These are phyloP conservation scores for Thielaviopsis cerberus DNA, from an alignment of 2,329 filamentous ascomycete species.

Conservation along the genomic window DNA sequence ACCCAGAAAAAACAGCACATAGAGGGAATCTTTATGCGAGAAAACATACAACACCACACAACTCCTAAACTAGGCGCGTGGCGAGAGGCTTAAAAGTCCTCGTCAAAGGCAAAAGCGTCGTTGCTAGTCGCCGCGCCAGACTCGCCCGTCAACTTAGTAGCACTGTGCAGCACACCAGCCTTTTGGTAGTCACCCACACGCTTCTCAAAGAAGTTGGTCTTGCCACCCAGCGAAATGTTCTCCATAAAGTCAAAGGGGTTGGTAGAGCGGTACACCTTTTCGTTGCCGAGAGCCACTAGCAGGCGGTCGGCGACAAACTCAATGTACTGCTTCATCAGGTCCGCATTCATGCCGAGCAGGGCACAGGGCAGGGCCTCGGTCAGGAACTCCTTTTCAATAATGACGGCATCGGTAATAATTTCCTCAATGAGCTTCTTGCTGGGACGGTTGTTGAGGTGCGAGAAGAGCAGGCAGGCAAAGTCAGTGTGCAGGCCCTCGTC, in stretches of 20 bases:
- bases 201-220: conserved; percentile 99
- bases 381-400: conserved; percentile 93
- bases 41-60: conserved; percentile 1
- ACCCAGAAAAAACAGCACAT: conserved; percentile 11
- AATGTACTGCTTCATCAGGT: conserved; percentile 98
- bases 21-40: neutral
- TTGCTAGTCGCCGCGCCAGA: conserved; percentile 32
- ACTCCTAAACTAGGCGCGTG: conserved; percentile 3
- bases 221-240: conserved; percentile 94
- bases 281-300: conserved; percentile 78
- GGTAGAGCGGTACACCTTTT: conserved; percentile 76
- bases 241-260: conserved; percentile 99
- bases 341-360: conserved; percentile 92
- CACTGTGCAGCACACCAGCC: conserved; percentile 91
- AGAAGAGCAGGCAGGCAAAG: conserved; percentile 93
- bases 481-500: conserved; percentile 99
- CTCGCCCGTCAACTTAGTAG: conserved; percentile 44
- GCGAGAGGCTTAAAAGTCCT: conserved; percentile 62
- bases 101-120: conserved; percentile 82
- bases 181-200: conserved; percentile 98
- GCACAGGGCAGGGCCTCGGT: conserved; percentile 85
- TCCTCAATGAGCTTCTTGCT: conserved; percentile 61
- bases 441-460: conserved; percentile 86
- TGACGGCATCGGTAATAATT: conserved; percentile 86
- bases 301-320: conserved; percentile 97